A percentile compares a stretch with the other conserved stretches of the same genome.
These are phyloP conservation scores for Choanephora cucurbitarum DNA, from an alignment of 371 early-diverging fungal genomes.

Conservation along the genomic window DNA sequence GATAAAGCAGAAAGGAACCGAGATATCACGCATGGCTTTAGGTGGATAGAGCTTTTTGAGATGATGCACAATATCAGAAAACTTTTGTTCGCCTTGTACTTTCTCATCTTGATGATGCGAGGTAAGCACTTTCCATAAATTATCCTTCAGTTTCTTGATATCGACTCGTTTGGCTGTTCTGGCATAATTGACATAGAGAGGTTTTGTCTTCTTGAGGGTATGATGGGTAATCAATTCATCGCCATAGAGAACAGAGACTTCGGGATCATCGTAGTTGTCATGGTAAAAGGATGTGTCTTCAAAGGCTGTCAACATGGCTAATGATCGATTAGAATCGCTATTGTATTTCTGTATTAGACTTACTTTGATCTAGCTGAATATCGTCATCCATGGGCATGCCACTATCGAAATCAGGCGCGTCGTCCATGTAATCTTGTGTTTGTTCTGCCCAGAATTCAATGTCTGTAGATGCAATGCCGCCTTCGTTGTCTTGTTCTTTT, in stretches of 20 bases:
- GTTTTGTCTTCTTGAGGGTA: conserved; percentile 62
- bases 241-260: conserved; percentile 31
- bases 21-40: conserved; percentile 83
- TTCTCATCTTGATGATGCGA: conserved; percentile 24
- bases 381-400: conserved; percentile 11
- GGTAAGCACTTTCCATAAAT: conserved; percentile 79
- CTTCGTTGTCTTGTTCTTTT: conserved; percentile 6
- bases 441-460: conserved; percentile 47
- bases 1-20: conserved; percentile 95
- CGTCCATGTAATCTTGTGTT: conserved; percentile 1
- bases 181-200: conserved; percentile 81
- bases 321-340: no score
- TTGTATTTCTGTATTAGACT: no score
- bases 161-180: conserved; percentile 91
- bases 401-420: not conserved
- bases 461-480: conserved; percentile 21
- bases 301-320: conserved; percentile 26
- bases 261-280: conserved; percentile 28
- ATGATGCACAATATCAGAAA: conserved; percentile 71
- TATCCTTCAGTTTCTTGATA: conserved; percentile 93
- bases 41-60: conserved; percentile 75
- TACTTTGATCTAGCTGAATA: conserved; percentile 29
- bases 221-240: conserved; percentile 45
- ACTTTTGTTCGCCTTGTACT: conserved; percentile 60
- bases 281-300: conserved; percentile 42